phyloP scores from a whole-genome alignment of 768 basidiomycete species.

The Gloeostereum incarnatum region DNA sequence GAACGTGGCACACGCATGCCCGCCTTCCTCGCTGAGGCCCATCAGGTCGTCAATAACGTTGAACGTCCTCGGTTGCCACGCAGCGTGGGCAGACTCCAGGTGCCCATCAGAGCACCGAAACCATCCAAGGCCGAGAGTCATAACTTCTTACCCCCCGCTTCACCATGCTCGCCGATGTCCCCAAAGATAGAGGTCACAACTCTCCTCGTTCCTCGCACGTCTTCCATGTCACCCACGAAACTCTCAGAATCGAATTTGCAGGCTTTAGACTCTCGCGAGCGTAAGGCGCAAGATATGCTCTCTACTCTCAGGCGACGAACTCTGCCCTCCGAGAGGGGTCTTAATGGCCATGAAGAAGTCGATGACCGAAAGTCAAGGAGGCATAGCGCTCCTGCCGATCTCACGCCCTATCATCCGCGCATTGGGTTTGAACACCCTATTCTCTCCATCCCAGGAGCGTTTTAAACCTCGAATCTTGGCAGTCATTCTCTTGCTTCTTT shows the following conservation, averaged over 20 bases:
- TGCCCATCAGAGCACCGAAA: slow-evolving; percentile 26
- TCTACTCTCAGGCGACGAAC: slow-evolving; percentile 52
- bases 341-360: slow-evolving; percentile 11
- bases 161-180: slow-evolving; percentile 25
- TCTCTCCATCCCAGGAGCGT: slow-evolving; percentile 48
- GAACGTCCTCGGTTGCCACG: slow-evolving; percentile 18
- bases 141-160: slow-evolving; percentile 20
- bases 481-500: slow-evolving; percentile 28
- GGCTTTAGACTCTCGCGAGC: slow-evolving; percentile 43
- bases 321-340: slow-evolving; percentile 23
- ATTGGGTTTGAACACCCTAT: slow-evolving; percentile 50
- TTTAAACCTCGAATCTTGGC: slow-evolving; percentile 35
- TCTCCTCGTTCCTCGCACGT: slow-evolving; percentile 35
- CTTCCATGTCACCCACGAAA: slow-evolving; percentile 29
- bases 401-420: slow-evolving; percentile 38
- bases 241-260: slow-evolving; percentile 45
- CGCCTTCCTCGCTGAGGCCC: slow-evolving; percentile 18
- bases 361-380: slow-evolving; percentile 37
- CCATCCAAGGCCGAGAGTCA: slow-evolving; percentile 15
- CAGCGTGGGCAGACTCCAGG: slow-evolving; percentile 31
- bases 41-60: slow-evolving; percentile 12
- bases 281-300: slow-evolving; percentile 57
- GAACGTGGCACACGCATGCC: slow-evolving; percentile 20
- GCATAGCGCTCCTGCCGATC: slow-evolving; percentile 56
- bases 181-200: slow-evolving; percentile 41